Evolutionary conservation across 257 asterid genomes (phyloP), one percentile per base, ranked within the genome.

Genomic region (Coffea eugenioides): DNA sequence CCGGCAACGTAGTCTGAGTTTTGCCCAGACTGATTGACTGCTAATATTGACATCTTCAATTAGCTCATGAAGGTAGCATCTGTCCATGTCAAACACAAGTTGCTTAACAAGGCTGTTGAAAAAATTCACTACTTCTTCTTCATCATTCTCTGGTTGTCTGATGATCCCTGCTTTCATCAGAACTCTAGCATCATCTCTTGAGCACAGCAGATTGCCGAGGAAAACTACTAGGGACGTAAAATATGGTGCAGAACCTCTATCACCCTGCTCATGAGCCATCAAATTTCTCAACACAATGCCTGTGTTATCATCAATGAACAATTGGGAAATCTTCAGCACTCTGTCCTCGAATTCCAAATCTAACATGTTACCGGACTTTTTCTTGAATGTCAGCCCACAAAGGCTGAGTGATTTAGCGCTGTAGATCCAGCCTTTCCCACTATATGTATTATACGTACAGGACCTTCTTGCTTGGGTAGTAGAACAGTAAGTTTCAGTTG

Each of bases 161-260:
- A 67, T 67, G 71, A 67, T 67, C 34, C 71, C 71, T 67, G 71
- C 34, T 67, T 67, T 6, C 71, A 67, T 67, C 15, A 67, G 71
- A 5, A 67, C 39, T 25, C 71, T 5, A n/a, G 43, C 71, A 67
- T 67, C 71, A 67, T 67, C 71, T 23, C 43, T 7, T 67, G 71
- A 27, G 71, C 46, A 21, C 71, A 67, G 4, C 20, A 67, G 12
- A 41, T 67, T 67, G 71, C 71, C 27, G 2, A 67, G 39, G 71
- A 67, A 67, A 67, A 67, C 71, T 25, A 67, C 15, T 2, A 67
- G 45, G 14, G 71, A 67, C 8, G 71, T 67, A 45, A 67, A 67
- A 25, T 27, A 67, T 15, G 36, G 71, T 39, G 39, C 39, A 25
- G 39, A 13, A 39, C 71, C 5, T 67, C 71, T 67, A 39, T 67